A percentile compares a stretch with the other conserved stretches of the same genome.
phyloP scores from a whole-genome alignment of 352 stramenopile genomes.

The Phytopythium cucurbitacearum region DNA sequence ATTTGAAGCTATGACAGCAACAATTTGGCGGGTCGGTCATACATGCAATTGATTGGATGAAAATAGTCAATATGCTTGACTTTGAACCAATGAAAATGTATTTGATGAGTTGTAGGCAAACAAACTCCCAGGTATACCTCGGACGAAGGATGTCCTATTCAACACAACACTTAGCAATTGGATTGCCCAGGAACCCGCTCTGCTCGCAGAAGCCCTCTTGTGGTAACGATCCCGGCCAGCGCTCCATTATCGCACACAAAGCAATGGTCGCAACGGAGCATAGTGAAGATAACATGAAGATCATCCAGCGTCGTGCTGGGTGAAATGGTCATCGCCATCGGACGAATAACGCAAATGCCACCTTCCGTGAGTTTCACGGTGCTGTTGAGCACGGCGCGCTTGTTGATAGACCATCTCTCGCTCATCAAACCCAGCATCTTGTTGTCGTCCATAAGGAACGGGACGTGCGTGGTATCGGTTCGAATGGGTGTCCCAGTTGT shows the following conservation, averaged over 20 bases:
- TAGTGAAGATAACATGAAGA: conserved; percentile 90
- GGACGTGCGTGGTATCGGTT: conserved; percentile 23
- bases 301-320: conserved; percentile 79
- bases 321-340: conserved; percentile 80
- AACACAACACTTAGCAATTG: too few relatives aligned
- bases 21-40: conserved; percentile 4
- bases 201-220: conserved; percentile 57
- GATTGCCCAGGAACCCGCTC: conserved; percentile 1
- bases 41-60: conserved; percentile 12
- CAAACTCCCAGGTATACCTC: too few relatives aligned
- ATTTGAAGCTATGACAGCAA: conserved; percentile 10
- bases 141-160: too few relatives aligned
- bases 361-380: conserved; percentile 70
- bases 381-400: conserved; percentile 50
- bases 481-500: conserved; percentile 23
- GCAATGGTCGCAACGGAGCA: conserved; percentile 85
- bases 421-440: conserved; percentile 78
- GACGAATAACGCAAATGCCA: conserved; percentile 56
- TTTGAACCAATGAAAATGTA: conserved; percentile 11
- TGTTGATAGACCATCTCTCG: conserved; percentile 55
- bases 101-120: too few relatives aligned
- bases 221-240: conserved; percentile 80
- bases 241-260: conserved; percentile 86
- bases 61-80: background rate
- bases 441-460: conserved; percentile 80